Conservation (phyloP, 176 grass and related monocot species). For the Echinochloa phyllopogon region DNA sequence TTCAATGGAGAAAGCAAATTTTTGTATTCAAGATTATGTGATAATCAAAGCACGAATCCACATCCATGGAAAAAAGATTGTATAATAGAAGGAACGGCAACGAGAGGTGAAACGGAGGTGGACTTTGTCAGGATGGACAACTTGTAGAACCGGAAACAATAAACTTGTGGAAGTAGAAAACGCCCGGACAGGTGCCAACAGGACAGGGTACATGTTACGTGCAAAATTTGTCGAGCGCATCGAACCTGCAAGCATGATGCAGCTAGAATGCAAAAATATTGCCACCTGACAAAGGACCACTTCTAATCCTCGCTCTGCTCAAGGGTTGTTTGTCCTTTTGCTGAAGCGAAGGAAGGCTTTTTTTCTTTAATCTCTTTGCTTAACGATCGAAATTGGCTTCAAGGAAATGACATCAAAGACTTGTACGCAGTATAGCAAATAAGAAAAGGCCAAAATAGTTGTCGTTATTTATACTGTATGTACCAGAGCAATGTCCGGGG, state of each 20-base stretch:
- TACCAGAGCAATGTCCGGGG: conserved; percentile 66
- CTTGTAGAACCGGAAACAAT: not conserved
- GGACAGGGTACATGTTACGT: not conserved
- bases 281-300: not conserved
- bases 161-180: not conserved
- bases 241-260: not conserved
- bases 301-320: not conserved
- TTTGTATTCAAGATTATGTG: not conserved
- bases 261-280: not conserved
- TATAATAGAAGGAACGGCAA: no score
- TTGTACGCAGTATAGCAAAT: no score
- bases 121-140: not conserved
- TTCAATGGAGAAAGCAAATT: not conserved
- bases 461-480: not conserved
- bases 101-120: not conserved
- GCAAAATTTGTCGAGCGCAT: not conserved
- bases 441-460: not conserved
- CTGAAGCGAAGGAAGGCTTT: not conserved
- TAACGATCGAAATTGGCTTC: not conserved
- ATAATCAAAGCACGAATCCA: not conserved
- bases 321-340: conserved; percentile 12
- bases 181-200: not conserved
- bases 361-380: not conserved
- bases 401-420: not conserved
- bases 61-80: not conserved